Evolutionary conservation across 2,329 filamentous ascomycete species (phyloP).

Genomic region (Cercospora janseana): DNA sequence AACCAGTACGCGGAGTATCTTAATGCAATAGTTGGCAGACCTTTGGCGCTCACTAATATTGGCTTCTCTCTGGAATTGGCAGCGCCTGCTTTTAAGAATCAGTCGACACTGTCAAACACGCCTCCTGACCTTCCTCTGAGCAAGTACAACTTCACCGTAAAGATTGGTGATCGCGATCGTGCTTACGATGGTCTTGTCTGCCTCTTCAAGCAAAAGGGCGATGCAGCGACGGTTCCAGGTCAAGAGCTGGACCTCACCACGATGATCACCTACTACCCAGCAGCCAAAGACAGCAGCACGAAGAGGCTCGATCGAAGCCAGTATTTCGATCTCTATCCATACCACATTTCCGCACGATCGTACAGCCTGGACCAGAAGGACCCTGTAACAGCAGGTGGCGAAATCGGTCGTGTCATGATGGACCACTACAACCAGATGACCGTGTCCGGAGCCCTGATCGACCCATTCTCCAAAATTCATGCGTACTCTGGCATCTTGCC

Average conservation of each 20-base stretch:
- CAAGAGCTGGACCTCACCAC: neutral
- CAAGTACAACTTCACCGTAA: slow-evolving; percentile 13
- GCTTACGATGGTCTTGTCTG: slow-evolving; percentile 18
- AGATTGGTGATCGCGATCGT: slow-evolving; percentile 15
- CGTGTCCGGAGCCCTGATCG: slow-evolving; percentile 6
- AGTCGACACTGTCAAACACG: neutral
- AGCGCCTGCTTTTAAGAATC: neutral
- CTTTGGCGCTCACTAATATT: slow-evolving; percentile 38
- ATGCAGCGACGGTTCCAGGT: neutral
- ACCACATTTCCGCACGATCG: neutral
- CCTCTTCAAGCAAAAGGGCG: neutral
- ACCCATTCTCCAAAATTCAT: slow-evolving; percentile 13
- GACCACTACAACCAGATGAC: neutral
- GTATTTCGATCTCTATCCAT: neutral
- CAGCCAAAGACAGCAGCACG: neutral
- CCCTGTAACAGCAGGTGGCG: neutral
- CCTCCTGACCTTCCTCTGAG: neutral
- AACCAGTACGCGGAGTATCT: slow-evolving; percentile 40
- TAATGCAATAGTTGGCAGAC: slow-evolving; percentile 42
- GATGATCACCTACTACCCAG: slow-evolving; percentile 7
- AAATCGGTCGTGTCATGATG: neutral
- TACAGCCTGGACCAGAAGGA: slow-evolving; percentile 1
- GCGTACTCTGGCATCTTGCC: slow-evolving; percentile 15
- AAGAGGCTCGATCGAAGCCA: neutral
- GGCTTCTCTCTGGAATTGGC: neutral